Percentiles rank a stretch among this genome's conserved stretches.
Evolutionary conservation across 805 yeast species (phyloP).

Genomic region (Pichia exigua): DNA sequence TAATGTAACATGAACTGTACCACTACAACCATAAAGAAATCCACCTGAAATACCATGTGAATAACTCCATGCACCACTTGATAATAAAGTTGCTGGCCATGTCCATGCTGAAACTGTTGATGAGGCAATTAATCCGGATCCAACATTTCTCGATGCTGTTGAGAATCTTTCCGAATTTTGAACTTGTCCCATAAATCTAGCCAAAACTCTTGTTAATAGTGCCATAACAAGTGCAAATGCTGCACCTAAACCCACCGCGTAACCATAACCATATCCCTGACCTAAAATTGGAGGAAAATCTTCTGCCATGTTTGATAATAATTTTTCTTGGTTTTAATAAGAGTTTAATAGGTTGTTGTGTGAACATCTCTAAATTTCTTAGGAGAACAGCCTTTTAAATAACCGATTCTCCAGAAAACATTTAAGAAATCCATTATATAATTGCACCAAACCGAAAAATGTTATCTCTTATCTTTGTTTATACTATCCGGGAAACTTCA

Average conservation of each 20-base stretch:
- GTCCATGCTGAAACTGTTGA: slow-evolving; percentile 42
- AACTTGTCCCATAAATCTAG: slow-evolving; percentile 30
- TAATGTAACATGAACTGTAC: slow-evolving; percentile 31
- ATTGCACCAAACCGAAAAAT: no score
- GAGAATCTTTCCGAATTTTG: slow-evolving; percentile 36
- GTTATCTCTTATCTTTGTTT: no score
- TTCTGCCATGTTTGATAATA: slow-evolving; percentile 6
- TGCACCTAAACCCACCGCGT: slow-evolving; percentile 36
- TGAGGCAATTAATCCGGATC: slow-evolving; percentile 35
- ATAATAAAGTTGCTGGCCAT: slow-evolving; percentile 36
- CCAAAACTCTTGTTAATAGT: slow-evolving; percentile 29
- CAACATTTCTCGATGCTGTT: slow-evolving; percentile 35
- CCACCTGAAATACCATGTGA: slow-evolving; percentile 36
- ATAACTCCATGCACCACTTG: slow-evolving; percentile 35
- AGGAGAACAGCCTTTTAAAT: neutral
- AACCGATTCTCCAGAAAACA: no score
- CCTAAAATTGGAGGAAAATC: slow-evolving; percentile 18
- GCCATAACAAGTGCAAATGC: slow-evolving; percentile 39
- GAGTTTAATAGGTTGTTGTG: no score
- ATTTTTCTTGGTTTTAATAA: no score
- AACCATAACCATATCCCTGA: slow-evolving; percentile 35
- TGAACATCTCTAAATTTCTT: no score
- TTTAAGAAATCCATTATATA: no score
- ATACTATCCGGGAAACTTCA: no score
- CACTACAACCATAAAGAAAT: slow-evolving; percentile 31